These are phyloP conservation scores for Pontederia crassipes DNA, from an alignment of 176 grass and related monocot genomes.

Conservation along the genomic window DNA sequence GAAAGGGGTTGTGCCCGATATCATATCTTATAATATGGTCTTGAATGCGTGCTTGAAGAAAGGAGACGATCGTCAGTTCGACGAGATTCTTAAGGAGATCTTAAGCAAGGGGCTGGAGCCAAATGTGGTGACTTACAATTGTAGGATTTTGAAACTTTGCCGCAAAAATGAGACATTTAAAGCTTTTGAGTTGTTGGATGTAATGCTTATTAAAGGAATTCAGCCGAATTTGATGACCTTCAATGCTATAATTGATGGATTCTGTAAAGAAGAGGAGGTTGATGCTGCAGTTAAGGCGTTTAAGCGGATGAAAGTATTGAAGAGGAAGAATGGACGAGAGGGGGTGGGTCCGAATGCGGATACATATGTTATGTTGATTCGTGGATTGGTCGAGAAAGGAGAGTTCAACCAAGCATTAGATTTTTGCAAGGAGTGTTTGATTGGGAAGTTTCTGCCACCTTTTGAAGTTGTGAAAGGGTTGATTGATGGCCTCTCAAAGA, in stretches of 20 bases:
- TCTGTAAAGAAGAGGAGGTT: slow-evolving; percentile 45
- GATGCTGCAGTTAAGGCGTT: slow-evolving; percentile 40
- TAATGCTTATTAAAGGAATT: slow-evolving; percentile 33
- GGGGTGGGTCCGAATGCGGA: slow-evolving; percentile 42
- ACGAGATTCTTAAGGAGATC: slow-evolving; percentile 8
- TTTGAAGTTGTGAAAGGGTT: slow-evolving; percentile 45
- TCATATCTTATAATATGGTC: slow-evolving; percentile 70
- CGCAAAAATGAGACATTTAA: slow-evolving; percentile 42
- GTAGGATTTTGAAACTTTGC: slow-evolving; percentile 46
- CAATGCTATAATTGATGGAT: slow-evolving; percentile 45
- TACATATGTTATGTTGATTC: slow-evolving; percentile 43
- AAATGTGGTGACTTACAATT: slow-evolving; percentile 48
- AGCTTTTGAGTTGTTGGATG: slow-evolving; percentile 44
- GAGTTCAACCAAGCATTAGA: slow-evolving; percentile 30
- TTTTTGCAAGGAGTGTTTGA: slow-evolving; percentile 56
- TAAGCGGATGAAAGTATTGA: slow-evolving; percentile 42
- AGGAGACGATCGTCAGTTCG: slow-evolving; percentile 20
- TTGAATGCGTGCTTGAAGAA: slow-evolving; percentile 46
- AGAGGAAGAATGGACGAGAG: slow-evolving; percentile 23
- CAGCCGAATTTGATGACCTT: slow-evolving; percentile 34
- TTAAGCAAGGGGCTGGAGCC: slow-evolving; percentile 6
- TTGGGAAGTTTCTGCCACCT: slow-evolving; percentile 50
- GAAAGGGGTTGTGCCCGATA: slow-evolving; percentile 35
- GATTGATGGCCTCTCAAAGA: slow-evolving; percentile 44
- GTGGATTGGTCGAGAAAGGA: slow-evolving; percentile 44